phyloP scores from a whole-genome alignment of 2,329 filamentous ascomycete species.

The Exophiala calicioides region DNA sequence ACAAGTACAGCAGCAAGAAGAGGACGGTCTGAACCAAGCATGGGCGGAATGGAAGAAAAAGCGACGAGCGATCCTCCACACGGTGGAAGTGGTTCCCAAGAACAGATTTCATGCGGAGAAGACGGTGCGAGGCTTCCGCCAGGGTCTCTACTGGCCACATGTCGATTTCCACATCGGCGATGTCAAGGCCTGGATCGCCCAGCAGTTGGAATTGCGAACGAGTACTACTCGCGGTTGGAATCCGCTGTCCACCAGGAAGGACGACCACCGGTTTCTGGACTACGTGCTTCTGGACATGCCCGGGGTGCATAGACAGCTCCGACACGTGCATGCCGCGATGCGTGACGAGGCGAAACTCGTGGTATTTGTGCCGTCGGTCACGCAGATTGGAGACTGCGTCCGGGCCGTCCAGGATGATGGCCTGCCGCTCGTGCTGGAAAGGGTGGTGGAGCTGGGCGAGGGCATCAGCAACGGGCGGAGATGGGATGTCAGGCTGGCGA shows the following conservation, averaged over 20 bases:
- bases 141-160: constrained; percentile 68
- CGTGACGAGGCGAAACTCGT: constrained; percentile 65
- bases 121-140: constrained; percentile 66
- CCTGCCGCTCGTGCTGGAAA: constrained; percentile 55
- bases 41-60: constrained; percentile 51
- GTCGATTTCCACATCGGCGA: constrained; percentile 73
- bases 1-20: background rate
- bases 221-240: constrained; percentile 5
- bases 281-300: constrained; percentile 76
- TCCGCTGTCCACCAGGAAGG: constrained; percentile 17
- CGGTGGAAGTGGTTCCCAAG: constrained; percentile 64
- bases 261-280: constrained; percentile 62
- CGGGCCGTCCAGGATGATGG: constrained; percentile 54
- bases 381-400: constrained; percentile 70
- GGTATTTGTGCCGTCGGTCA: constrained; percentile 75
- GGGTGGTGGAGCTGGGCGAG: constrained; percentile 47
- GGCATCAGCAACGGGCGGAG: constrained; percentile 49
- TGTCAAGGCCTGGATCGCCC: constrained; percentile 62
- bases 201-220: constrained; percentile 33
- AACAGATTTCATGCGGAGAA: constrained; percentile 66
- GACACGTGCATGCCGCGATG: constrained; percentile 54
- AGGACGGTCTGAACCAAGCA: constrained; percentile 32
- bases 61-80: constrained; percentile 72
- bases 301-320: constrained; percentile 54
- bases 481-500: constrained; percentile 49